phyloP scores from a whole-genome alignment of 176 grass and related monocot genomes.

The Phoenix roebelenii region DNA sequence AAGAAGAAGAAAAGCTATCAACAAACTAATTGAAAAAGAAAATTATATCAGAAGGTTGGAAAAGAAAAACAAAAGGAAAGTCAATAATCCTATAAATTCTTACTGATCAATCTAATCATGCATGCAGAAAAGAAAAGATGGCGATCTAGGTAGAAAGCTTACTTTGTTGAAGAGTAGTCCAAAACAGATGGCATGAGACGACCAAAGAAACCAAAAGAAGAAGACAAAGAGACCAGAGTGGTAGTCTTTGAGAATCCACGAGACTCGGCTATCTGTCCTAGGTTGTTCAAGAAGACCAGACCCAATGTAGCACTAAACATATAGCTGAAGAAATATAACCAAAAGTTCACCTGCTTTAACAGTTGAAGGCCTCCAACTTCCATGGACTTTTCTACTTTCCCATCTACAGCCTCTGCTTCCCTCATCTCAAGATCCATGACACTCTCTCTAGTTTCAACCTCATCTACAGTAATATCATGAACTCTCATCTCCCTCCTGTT shows the following conservation, averaged over 20 bases:
- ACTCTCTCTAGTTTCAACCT: constrained; percentile 28
- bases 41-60: too few species aligned
- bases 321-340: constrained; percentile 94
- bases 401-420: not conserved
- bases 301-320: constrained; percentile 88
- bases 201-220: constrained; percentile 95
- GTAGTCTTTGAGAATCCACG: constrained; percentile 41
- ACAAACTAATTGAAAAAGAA: too few species aligned
- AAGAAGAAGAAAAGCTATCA: not conserved
- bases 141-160: not conserved
- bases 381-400: constrained; percentile 1
- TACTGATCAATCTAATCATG: not conserved
- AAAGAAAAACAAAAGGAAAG: too few species aligned
- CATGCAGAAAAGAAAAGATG: not conserved
- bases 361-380: constrained; percentile 63
- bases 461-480: constrained; percentile 41
- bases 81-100: too few species aligned
- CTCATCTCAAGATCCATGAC: constrained; percentile 8
- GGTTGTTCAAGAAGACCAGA: constrained; percentile 88
- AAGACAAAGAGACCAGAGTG: constrained; percentile 74
- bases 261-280: constrained; percentile 93
- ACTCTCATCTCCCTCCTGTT: constrained; percentile 56
- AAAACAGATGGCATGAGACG: constrained; percentile 82
- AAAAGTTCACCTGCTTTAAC: constrained; percentile 61
- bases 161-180: constrained; percentile 89